These are phyloP conservation scores for Zostera marina DNA, from an alignment of 116 monocot species.

Conservation along the genomic window DNA sequence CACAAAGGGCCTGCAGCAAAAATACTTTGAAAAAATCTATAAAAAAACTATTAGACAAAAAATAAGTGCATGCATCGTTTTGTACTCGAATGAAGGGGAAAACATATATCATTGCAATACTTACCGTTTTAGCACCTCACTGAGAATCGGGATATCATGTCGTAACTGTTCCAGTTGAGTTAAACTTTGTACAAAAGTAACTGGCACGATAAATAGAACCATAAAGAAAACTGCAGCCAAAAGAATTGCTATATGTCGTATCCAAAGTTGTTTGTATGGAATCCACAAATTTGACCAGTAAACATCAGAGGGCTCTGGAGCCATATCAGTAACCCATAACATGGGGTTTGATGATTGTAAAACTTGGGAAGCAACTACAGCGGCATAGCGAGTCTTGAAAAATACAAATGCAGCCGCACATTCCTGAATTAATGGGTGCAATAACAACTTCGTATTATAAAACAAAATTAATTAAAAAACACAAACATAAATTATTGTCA, in stretches of 20 bases:
- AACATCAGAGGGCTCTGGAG: constrained; percentile 91
- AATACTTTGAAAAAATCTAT: background rate
- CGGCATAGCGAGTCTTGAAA: constrained; percentile 86
- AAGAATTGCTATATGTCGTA: constrained; percentile 69
- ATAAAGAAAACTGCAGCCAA: constrained; percentile 58
- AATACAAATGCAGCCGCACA: constrained; percentile 86
- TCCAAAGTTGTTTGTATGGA: constrained; percentile 75
- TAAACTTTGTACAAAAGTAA: constrained; percentile 81
- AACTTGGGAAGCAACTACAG: constrained; percentile 67
- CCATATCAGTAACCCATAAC: constrained; percentile 75
- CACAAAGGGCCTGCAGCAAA: constrained; percentile 29
- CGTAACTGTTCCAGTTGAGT: constrained; percentile 74
- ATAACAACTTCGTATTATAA: constrained; percentile 3
- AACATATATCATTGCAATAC: constrained; percentile 7
- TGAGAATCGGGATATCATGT: constrained; percentile 55
- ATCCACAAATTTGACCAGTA: constrained; percentile 99
- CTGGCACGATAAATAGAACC: constrained; percentile 75
- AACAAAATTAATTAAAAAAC: background rate
- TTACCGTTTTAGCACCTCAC: constrained; percentile 73
- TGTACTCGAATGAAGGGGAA: background rate
- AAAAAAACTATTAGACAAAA: background rate
- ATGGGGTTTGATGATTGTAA: constrained; percentile 93
- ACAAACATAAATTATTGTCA: too few species aligned
- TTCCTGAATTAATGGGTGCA: constrained; percentile 41
- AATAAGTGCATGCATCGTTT: background rate